Conservation (phyloP, 2,329 filamentous ascomycete genomes). For the Phyllosticta capitalensis region DNA sequence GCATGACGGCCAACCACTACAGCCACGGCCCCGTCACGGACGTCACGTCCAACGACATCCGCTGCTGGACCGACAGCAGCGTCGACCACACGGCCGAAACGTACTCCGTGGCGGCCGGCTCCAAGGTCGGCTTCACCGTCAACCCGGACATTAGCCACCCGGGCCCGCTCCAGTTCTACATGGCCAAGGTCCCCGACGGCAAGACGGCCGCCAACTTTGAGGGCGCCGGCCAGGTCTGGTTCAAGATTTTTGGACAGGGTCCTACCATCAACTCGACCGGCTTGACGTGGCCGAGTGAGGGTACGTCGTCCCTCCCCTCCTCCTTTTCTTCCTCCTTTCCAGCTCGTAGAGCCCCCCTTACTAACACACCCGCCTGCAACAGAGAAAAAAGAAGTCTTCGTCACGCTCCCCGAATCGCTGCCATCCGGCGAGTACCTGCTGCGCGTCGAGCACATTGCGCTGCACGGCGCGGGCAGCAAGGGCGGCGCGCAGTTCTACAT, state of each 20-base stretch:
- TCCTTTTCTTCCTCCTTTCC: not conserved
- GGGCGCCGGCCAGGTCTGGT: slow-evolving; percentile 25
- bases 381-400: slow-evolving; percentile 20
- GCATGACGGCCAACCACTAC: slow-evolving; percentile 24
- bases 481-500: slow-evolving; percentile 37
- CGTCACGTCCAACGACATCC: slow-evolving; percentile 21
- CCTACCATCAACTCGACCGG: slow-evolving; percentile 12
- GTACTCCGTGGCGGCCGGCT: slow-evolving; percentile 22
- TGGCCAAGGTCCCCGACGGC: slow-evolving; percentile 24
- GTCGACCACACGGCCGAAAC: slow-evolving; percentile 15
- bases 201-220: slow-evolving; percentile 17
- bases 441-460: slow-evolving; percentile 38
- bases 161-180: slow-evolving; percentile 29
- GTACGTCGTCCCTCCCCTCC: not conserved
- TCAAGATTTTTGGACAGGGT: slow-evolving; percentile 23
- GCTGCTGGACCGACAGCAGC: slow-evolving; percentile 24
- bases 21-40: slow-evolving; percentile 23
- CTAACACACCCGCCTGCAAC: slow-evolving; percentile 1
- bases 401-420: slow-evolving; percentile 30
- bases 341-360: no score
- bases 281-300: slow-evolving; percentile 12
- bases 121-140: slow-evolving; percentile 24
- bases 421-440: slow-evolving; percentile 38
- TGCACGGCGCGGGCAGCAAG: slow-evolving; percentile 32
- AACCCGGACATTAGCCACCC: slow-evolving; percentile 24